Percentiles rank a stretch among this genome's conserved stretches.
Conservation (phyloP, 345 rosid genomes). For the Clarkia xantiana region DNA sequence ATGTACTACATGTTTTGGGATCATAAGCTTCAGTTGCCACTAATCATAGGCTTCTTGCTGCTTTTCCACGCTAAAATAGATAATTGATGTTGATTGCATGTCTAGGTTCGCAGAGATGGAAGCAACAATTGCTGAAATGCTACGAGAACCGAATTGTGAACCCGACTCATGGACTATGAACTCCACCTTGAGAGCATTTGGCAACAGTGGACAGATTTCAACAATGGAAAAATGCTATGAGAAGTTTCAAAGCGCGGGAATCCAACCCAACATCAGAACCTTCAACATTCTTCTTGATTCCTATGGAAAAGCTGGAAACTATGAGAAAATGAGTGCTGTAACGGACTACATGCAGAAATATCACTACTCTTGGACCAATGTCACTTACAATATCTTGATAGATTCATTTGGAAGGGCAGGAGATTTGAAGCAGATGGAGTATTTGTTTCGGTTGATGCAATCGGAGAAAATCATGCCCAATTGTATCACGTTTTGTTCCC, state of each 20-base stretch:
- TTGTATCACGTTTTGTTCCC: constrained; percentile 74
- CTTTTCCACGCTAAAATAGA: neutral
- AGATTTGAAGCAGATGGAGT: constrained; percentile 80
- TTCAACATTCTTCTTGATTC: constrained; percentile 82
- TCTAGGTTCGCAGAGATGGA: constrained; percentile 88
- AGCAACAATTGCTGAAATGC: constrained; percentile 64
- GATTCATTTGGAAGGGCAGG: constrained; percentile 87
- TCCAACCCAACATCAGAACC: constrained; percentile 74
- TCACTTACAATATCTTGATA: constrained; percentile 82
- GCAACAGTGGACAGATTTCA: constrained; percentile 62
- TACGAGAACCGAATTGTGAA: constrained; percentile 40
- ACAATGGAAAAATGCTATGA: constrained; percentile 90
- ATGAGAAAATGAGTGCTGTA: constrained; percentile 79
- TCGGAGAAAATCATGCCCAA: constrained; percentile 75
- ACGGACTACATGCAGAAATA: constrained; percentile 92
- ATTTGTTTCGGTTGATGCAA: constrained; percentile 66
- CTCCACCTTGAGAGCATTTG: constrained; percentile 81
- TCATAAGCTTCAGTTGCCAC: too few species aligned
- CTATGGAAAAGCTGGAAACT: constrained; percentile 59
- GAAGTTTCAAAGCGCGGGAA: constrained; percentile 84
- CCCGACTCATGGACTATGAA: constrained; percentile 97
- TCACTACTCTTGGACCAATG: constrained; percentile 83
- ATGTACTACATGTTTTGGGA: too few species aligned
- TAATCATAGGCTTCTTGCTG: neutral
- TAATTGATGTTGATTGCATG: constrained; percentile 4